A percentile compares a stretch with the other conserved stretches of the same genome.
These are phyloP conservation scores for Choanephora cucurbitarum DNA, from an alignment of 371 early-diverging fungal genomes.

Conservation along the genomic window DNA sequence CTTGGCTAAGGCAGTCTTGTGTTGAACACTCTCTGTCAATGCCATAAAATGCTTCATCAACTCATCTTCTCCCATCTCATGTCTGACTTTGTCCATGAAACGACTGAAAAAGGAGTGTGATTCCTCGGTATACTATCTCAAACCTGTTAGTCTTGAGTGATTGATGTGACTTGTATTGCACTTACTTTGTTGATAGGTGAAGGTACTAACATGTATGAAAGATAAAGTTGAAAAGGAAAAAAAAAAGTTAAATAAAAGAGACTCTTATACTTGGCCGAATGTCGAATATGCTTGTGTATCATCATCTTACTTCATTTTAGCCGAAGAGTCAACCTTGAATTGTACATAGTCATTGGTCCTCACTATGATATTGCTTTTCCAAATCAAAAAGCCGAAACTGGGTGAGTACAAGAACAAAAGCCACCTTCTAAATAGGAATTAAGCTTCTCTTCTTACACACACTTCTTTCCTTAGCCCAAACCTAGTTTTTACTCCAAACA, in stretches of 20 bases:
- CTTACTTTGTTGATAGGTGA: slow-evolving; percentile 15
- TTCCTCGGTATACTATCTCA: background rate
- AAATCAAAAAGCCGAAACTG: too few species aligned
- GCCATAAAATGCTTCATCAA: slow-evolving; percentile 8
- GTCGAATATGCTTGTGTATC: background rate
- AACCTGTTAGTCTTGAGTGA: too few species aligned
- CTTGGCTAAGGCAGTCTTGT: background rate
- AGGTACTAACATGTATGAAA: slow-evolving; percentile 8
- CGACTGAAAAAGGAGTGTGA: background rate
- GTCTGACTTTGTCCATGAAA: slow-evolving; percentile 2
- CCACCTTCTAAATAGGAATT: too few species aligned
- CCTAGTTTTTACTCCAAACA: too few species aligned
- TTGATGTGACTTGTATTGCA: background rate
- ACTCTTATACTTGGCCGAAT: background rate
- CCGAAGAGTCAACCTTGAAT: too few species aligned
- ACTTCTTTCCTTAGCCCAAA: too few species aligned
- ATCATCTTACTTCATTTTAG: too few species aligned
- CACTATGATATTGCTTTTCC: too few species aligned
- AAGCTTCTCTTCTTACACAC: too few species aligned
- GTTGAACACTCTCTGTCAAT: slow-evolving; percentile 3
- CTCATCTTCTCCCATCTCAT: slow-evolving; percentile 12
- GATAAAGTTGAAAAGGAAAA: background rate
- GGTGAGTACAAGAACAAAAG: too few species aligned
- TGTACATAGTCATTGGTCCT: too few species aligned
- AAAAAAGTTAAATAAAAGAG: background rate